Conservation (phyloP, 257 asterid genomes). For the Ocimum tenuiflorum region DNA sequence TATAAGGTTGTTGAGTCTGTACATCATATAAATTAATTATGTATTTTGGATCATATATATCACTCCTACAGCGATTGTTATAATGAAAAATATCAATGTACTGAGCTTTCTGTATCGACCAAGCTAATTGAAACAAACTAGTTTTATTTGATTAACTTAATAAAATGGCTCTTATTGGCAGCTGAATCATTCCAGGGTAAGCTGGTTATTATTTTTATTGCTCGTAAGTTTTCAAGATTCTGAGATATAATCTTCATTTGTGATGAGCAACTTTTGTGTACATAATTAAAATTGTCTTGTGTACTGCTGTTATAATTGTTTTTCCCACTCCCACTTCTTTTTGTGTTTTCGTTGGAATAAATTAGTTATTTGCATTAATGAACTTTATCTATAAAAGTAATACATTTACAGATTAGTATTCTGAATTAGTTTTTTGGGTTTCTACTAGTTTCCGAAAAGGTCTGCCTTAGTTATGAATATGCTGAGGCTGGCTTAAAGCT, state of each 20-base stretch:
- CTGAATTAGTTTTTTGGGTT: not conserved
- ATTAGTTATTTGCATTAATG: not conserved
- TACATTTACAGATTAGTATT: not conserved
- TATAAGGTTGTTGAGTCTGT: constrained; percentile 5
- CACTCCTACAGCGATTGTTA: not conserved
- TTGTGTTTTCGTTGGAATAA: not conserved
- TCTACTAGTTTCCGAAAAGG: not conserved
- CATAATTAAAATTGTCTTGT: not conserved
- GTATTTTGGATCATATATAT: constrained; percentile 4
- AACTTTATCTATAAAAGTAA: not conserved
- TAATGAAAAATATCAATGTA: not conserved
- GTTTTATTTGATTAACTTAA: not conserved
- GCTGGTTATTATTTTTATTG: not conserved
- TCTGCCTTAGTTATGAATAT: not conserved
- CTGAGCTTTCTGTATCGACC: not conserved
- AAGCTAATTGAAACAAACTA: not conserved
- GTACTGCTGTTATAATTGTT: not conserved
- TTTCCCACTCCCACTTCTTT: not conserved
- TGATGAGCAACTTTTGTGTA: not conserved
- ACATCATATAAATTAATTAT: not conserved
- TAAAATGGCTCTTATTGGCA: not conserved
- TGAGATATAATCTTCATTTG: not conserved
- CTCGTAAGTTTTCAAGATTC: constrained; percentile 1
- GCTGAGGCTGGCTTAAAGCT: not conserved
- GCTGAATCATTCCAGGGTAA: not conserved